These are phyloP conservation scores for Beta vulgaris DNA, from an alignment of 148 eudicot genomes.

Conservation along the genomic window DNA sequence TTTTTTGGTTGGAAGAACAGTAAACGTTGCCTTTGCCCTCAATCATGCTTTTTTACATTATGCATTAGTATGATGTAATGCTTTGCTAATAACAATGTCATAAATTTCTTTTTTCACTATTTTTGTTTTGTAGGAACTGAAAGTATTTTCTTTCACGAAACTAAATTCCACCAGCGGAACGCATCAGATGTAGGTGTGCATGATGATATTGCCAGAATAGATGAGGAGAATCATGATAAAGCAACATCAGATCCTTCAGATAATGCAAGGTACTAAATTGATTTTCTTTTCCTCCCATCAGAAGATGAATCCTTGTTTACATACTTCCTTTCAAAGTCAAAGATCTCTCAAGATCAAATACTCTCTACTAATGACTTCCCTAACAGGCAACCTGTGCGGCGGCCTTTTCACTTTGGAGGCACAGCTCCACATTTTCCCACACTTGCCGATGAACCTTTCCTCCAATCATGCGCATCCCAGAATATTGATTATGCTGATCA, in stretches of 20 bases:
- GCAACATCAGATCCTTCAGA: conserved; percentile 21
- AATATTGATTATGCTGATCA: conserved; percentile 13
- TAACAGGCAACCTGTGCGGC: conserved; percentile 26
- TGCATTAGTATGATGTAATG: background rate
- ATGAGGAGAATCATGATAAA: conserved; percentile 27
- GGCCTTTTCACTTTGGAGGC: conserved; percentile 29
- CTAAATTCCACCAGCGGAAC: background rate
- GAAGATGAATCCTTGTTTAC: background rate
- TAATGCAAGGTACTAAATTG: conserved; percentile 19
- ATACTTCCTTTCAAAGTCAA: background rate
- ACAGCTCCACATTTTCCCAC: conserved; percentile 8
- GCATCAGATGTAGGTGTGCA: conserved; percentile 17
- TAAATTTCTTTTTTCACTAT: background rate
- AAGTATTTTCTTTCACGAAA: conserved; percentile 14
- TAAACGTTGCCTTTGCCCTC: background rate
- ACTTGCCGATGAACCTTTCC: conserved; percentile 9
- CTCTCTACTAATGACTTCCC: background rate
- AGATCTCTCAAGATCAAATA: background rate
- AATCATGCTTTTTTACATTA: background rate
- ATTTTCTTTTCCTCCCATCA: background rate
- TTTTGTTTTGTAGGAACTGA: conserved; percentile 16
- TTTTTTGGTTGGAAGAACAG: background rate
- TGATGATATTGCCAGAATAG: conserved; percentile 13
- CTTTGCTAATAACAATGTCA: background rate
- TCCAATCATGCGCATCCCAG: conserved; percentile 29